Evolutionary conservation across 495 filamentous ascomycete species (phyloP).

Genomic region (Penicillium antarcticum): DNA sequence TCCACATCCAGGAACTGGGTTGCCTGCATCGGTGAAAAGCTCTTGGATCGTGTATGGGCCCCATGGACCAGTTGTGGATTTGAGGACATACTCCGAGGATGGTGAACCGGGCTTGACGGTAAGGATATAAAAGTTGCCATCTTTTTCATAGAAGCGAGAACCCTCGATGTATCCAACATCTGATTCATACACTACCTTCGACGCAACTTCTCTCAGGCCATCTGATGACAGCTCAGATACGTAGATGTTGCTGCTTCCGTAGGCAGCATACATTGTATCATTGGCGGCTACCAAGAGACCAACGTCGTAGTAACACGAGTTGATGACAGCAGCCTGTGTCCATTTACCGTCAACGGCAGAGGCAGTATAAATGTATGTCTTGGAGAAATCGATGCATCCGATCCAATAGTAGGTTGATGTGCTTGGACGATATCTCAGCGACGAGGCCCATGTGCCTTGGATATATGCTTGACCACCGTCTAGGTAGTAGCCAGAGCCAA

Average conservation of each 20-base stretch:
- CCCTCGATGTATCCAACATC: constrained; percentile 48
- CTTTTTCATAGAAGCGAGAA: constrained; percentile 52
- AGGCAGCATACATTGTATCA: constrained; percentile 55
- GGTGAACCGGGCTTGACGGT: constrained; percentile 25
- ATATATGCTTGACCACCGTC: constrained; percentile 45
- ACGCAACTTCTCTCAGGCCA: constrained; percentile 39
- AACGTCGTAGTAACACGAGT: constrained; percentile 56
- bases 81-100: constrained; percentile 47
- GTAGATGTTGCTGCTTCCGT: constrained; percentile 46
- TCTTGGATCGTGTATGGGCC: constrained; percentile 42
- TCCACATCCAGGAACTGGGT: constrained; percentile 44
- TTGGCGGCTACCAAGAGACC: constrained; percentile 55
- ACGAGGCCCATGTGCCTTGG: constrained; percentile 54
- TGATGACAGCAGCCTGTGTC: constrained; percentile 26
- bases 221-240: constrained; percentile 50
- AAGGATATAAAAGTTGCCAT: constrained; percentile 54
- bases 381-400: constrained; percentile 47
- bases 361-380: constrained; percentile 52
- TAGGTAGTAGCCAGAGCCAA: constrained; percentile 46
- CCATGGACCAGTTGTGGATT: constrained; percentile 35
- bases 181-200: constrained; percentile 39
- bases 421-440: constrained; percentile 45
- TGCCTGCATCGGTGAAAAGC: constrained; percentile 29
- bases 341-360: constrained; percentile 35
- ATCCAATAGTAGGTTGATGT: constrained; percentile 53